Conservation (phyloP, 2,329 filamentous ascomycete genomes). For the Hymenoscyphus fructigenus region DNA sequence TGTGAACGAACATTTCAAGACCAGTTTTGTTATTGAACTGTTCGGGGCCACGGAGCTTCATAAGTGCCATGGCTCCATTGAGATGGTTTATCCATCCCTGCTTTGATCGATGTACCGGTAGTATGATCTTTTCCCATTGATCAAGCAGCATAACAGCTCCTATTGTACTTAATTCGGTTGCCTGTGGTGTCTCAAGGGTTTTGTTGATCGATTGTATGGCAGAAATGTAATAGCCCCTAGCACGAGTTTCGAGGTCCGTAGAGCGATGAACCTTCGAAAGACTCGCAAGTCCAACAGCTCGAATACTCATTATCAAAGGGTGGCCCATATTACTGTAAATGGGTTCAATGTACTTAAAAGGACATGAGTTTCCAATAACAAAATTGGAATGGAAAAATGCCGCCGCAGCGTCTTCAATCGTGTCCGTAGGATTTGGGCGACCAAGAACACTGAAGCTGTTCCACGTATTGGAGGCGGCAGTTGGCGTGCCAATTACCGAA, state of each 20-base stretch:
- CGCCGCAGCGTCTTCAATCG: conserved; percentile 7
- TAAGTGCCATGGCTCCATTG: conserved; percentile 49
- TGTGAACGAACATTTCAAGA: conserved; percentile 52
- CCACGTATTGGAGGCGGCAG: background rate
- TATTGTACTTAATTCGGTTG: conserved; percentile 51
- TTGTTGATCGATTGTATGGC: conserved; percentile 49
- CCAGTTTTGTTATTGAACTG: conserved; percentile 49
- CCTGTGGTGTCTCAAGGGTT: conserved; percentile 46
- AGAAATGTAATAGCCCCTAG: conserved; percentile 49
- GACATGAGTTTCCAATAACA: conserved; percentile 7
- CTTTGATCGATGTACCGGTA: conserved; percentile 21
- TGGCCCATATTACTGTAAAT: background rate
- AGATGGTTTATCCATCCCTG: conserved; percentile 52
- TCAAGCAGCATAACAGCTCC: conserved; percentile 51
- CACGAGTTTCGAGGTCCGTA: conserved; percentile 44
- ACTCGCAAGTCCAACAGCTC: conserved; percentile 52
- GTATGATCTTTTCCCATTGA: conserved; percentile 52
- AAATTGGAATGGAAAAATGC: conserved; percentile 8
- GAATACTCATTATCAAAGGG: conserved; percentile 7
- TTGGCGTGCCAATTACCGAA: background rate
- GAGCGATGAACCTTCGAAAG: conserved; percentile 41
- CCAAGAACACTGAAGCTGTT: background rate
- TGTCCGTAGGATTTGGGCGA: background rate
- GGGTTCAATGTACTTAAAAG: conserved; percentile 10
- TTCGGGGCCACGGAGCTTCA: conserved; percentile 45